Percentiles rank a stretch among this genome's conserved stretches.
These are phyloP conservation scores for Aspergillus niger DNA, from an alignment of 2,329 filamentous ascomycete genomes.

Conservation along the genomic window DNA sequence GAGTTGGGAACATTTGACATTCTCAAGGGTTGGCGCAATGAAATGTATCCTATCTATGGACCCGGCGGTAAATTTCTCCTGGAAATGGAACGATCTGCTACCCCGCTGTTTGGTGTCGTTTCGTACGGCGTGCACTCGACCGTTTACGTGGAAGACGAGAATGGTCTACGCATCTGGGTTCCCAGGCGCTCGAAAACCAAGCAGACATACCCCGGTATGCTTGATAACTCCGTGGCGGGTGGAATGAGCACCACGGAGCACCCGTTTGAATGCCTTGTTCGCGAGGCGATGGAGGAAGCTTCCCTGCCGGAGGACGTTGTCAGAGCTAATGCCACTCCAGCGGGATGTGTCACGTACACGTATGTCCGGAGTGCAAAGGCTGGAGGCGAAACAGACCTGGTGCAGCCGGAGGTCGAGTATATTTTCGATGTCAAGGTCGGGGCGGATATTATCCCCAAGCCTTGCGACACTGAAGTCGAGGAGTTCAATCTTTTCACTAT, in stretches of 20 bases:
- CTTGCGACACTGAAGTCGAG: conserved; percentile 87
- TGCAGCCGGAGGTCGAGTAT: conserved; percentile 91
- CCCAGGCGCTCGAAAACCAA: conserved; percentile 75
- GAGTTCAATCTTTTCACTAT: conserved; percentile 77
- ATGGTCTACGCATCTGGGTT: conserved; percentile 78
- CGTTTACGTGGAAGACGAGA: conserved; percentile 62
- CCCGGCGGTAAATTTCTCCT: conserved; percentile 62
- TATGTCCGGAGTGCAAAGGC: conserved; percentile 74
- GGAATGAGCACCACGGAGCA: conserved; percentile 79
- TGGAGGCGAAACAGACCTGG: conserved; percentile 76
- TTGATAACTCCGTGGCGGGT: conserved; percentile 92
- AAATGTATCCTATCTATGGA: conserved; percentile 77
- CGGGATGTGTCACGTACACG: conserved; percentile 79
- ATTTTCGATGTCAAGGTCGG: conserved; percentile 85
- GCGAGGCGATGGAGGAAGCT: conserved; percentile 89
- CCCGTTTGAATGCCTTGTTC: conserved; percentile 77
- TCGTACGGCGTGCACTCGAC: conserved; percentile 83
- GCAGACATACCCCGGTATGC: conserved; percentile 84
- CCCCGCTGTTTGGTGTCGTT: conserved; percentile 72
- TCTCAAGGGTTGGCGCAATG: conserved; percentile 76
- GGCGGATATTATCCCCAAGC: conserved; percentile 66
- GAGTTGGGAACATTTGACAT: conserved; percentile 71
- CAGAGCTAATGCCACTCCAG: conserved; percentile 58
- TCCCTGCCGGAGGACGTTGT: conserved; percentile 72
- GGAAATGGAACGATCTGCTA: conserved; percentile 74